Evolutionary conservation across 1,284 basidiomycete species (phyloP).

Genomic region (Ustilago hordei): DNA sequence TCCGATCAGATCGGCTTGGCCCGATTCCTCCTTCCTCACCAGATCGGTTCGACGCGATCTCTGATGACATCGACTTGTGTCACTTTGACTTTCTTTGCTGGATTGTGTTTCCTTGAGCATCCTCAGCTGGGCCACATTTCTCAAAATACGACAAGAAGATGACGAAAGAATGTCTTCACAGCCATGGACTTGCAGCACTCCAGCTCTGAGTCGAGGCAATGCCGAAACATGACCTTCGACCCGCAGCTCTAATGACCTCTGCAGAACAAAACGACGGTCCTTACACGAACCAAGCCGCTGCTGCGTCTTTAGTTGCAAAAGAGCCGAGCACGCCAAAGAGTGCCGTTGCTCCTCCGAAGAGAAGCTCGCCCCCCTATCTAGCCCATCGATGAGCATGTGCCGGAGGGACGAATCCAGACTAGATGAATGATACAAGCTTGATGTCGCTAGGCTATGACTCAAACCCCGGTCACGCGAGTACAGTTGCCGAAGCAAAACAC

Average conservation of each 20-base stretch:
- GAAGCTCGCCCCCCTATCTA: slow-evolving; percentile 25
- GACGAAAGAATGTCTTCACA: slow-evolving; percentile 40
- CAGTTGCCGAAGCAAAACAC: slow-evolving; percentile 10
- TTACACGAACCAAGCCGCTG: slow-evolving; percentile 19
- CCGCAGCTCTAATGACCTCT: slow-evolving; percentile 35
- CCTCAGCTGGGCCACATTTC: too few relatives aligned
- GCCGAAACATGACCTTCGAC: slow-evolving; percentile 1
- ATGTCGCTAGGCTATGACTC: slow-evolving; percentile 59
- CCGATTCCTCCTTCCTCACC: too few relatives aligned
- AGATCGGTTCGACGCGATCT: too few relatives aligned
- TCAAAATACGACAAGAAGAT: not conserved
- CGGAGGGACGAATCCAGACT: slow-evolving; percentile 36
- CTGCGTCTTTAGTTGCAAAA: slow-evolving; percentile 44
- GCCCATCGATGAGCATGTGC: slow-evolving; percentile 4
- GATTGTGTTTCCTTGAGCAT: too few relatives aligned
- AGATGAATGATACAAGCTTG: slow-evolving; percentile 40
- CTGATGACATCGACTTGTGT: too few relatives aligned
- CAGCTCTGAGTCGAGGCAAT: slow-evolving; percentile 13
- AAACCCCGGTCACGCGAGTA: slow-evolving; percentile 56
- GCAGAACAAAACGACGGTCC: slow-evolving; percentile 31
- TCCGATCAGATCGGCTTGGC: too few relatives aligned
- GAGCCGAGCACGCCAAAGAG: slow-evolving; percentile 26
- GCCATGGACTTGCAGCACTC: slow-evolving; percentile 32
- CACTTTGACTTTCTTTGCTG: too few relatives aligned
- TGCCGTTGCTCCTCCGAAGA: slow-evolving; percentile 24